Evolutionary conservation across 176 grass and related monocot species (phyloP).

Genomic region (Musa troglodytarum): DNA sequence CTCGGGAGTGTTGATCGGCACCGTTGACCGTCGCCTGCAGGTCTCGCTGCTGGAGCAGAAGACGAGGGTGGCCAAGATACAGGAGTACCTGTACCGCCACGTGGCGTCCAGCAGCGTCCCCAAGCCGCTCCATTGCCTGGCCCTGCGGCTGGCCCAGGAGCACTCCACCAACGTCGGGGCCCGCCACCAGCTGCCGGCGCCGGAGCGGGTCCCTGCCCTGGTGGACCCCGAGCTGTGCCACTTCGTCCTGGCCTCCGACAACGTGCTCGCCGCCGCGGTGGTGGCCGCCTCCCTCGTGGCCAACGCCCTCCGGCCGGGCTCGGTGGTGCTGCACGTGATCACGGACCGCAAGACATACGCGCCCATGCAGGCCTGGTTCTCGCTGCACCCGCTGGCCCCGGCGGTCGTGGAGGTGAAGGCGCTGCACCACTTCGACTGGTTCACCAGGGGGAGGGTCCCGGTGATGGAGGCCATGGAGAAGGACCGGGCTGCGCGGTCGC

Average conservation of each 20-base stretch:
- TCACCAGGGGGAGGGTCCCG: conserved; percentile 11
- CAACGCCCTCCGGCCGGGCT: conserved; percentile 13
- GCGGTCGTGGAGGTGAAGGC: conserved; percentile 20
- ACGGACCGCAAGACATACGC: conserved; percentile 21
- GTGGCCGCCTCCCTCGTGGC: conserved; percentile 22
- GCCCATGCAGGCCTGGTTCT: conserved; percentile 21
- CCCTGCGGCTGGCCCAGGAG: conserved; percentile 13
- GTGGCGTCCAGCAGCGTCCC: conserved; percentile 20
- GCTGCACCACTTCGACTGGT: conserved; percentile 22
- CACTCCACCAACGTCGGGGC: conserved; percentile 18
- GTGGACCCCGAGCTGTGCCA: conserved; percentile 5
- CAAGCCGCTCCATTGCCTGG: conserved; percentile 13
- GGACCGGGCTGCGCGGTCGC: conserved; percentile 9
- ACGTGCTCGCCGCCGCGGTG: conserved; percentile 15
- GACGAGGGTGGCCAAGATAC: conserved; percentile 16
- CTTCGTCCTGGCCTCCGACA: conserved; percentile 23
- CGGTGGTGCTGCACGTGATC: conserved; percentile 17
- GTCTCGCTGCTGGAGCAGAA: conserved; percentile 5
- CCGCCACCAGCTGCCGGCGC: conserved; percentile 15
- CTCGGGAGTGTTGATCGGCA: neutral
- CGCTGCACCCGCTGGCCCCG: conserved; percentile 12
- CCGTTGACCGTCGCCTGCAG: neutral
- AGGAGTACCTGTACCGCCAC: conserved; percentile 24
- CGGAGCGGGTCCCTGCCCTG: conserved; percentile 8
- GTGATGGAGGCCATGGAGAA: conserved; percentile 26